Evolutionary conservation across 352 stramenopile species (phyloP).

Genomic region (Phytopythium boreale): DNA sequence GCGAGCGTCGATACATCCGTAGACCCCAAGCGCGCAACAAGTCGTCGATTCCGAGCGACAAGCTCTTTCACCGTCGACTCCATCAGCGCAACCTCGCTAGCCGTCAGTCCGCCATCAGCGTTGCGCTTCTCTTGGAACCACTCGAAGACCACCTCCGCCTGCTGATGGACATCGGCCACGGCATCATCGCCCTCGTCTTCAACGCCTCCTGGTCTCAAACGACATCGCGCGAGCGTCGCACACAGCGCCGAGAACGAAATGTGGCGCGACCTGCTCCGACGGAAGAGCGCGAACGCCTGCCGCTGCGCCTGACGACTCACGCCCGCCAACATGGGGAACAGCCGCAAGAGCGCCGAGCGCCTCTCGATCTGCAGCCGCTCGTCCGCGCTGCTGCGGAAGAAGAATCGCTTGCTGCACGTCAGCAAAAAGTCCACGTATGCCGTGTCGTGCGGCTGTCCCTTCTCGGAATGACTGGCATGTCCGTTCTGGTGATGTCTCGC

Average conservation of each 20-base stretch:
- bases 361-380: constrained; percentile 34
- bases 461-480: neutral
- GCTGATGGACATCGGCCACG: constrained; percentile 18
- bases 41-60: constrained; percentile 15
- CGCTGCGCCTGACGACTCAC: constrained; percentile 31
- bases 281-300: constrained; percentile 46
- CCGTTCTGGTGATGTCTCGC: neutral
- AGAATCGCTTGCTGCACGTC: constrained; percentile 29
- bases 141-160: constrained; percentile 50
- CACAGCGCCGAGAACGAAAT: constrained; percentile 70
- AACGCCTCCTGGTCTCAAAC: neutral
- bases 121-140: constrained; percentile 47
- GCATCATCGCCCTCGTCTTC: neutral
- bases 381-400: constrained; percentile 42
- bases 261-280: constrained; percentile 33
- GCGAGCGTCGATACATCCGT: neutral
- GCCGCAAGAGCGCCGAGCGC: constrained; percentile 41
- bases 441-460: constrained; percentile 4
- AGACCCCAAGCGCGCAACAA: neutral
- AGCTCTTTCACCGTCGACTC: constrained; percentile 32
- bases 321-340: constrained; percentile 48
- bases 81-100: constrained; percentile 22
- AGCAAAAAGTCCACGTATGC: constrained; percentile 28
- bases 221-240: constrained; percentile 45
- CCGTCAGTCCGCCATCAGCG: neutral